These are phyloP conservation scores for Ogataea populi-albae DNA, from an alignment of 805 yeast genomes.

Conservation along the genomic window DNA sequence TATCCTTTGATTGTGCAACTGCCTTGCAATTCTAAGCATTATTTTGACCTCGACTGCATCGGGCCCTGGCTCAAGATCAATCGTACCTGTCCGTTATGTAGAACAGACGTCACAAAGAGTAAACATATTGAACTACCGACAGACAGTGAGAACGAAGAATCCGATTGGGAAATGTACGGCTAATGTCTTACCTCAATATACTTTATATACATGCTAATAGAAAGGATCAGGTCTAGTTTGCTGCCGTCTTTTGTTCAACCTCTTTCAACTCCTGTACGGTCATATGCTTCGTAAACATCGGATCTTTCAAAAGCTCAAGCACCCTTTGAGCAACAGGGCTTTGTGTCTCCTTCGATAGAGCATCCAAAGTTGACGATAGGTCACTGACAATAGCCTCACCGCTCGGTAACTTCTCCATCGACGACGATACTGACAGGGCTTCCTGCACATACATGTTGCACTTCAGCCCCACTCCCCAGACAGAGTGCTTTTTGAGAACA, in stretches of 20 bases:
- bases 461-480: conserved; percentile 80
- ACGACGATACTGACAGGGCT: conserved; percentile 41
- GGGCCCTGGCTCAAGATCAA: conserved; percentile 82
- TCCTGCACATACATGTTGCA: conserved; percentile 62
- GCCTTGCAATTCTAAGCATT: conserved; percentile 66
- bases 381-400: conserved; percentile 20
- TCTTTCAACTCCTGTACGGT: conserved; percentile 24
- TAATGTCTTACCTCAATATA: conserved; percentile 22
- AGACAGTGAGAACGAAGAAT: conserved; percentile 61
- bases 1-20: conserved; percentile 78
- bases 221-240: conserved; percentile 1
- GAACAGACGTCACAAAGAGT: conserved; percentile 59
- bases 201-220: conserved; percentile 15
- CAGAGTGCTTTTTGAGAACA: conserved; percentile 69
- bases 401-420: conserved; percentile 34
- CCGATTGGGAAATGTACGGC: conserved; percentile 80
- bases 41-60: conserved; percentile 85
- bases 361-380: conserved; percentile 22
- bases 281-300: conserved; percentile 61
- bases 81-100: conserved; percentile 81
- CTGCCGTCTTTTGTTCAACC: conserved; percentile 11
- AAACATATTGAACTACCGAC: conserved; percentile 36
- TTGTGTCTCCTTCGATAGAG: conserved; percentile 20
- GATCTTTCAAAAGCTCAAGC: conserved; percentile 65
- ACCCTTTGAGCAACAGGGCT: conserved; percentile 63